These are phyloP conservation scores for Isabelozyma heimii DNA, from an alignment of 805 yeast genomes.

Conservation along the genomic window DNA sequence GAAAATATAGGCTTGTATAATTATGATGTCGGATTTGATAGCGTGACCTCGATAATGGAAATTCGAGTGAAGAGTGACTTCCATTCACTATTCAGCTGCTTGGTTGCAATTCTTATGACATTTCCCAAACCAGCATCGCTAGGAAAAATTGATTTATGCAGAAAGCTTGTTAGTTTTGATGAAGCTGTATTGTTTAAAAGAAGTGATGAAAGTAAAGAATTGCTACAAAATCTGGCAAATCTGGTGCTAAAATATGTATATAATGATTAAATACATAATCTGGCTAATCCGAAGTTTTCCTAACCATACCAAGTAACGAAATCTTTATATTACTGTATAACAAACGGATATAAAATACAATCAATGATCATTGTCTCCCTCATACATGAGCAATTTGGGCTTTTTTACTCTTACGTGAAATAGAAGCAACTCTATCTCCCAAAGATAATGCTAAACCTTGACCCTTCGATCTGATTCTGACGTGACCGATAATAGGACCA, in stretches of 20 bases:
- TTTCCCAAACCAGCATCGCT: not conserved
- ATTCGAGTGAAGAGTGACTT: constrained; percentile 16
- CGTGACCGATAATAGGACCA: constrained; percentile 87
- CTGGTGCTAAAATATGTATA: constrained; percentile 4
- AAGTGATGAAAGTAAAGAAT: constrained; percentile 10
- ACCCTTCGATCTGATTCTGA: constrained; percentile 94
- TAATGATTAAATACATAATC: not conserved
- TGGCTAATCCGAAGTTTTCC: no score
- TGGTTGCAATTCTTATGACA: constrained; percentile 1
- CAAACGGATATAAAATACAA: not conserved
- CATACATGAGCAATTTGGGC: constrained; percentile 10
- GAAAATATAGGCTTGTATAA: not conserved
- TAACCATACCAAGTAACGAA: no score
- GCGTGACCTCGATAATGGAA: not conserved
- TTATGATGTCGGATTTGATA: not conserved
- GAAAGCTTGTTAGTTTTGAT: constrained; percentile 10
- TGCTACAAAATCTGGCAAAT: constrained; percentile 4
- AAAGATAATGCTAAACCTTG: constrained; percentile 94
- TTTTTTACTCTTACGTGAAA: constrained; percentile 51
- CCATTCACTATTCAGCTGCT: constrained; percentile 14
- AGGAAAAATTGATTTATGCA: not conserved
- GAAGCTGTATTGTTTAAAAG: constrained; percentile 15
- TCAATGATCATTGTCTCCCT: not conserved
- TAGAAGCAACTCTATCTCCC: constrained; percentile 90
- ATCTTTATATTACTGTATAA: not conserved